Evolutionary conservation across 768 basidiomycete genomes (phyloP).

Genomic region (Xerocomellus dryophilus): DNA sequence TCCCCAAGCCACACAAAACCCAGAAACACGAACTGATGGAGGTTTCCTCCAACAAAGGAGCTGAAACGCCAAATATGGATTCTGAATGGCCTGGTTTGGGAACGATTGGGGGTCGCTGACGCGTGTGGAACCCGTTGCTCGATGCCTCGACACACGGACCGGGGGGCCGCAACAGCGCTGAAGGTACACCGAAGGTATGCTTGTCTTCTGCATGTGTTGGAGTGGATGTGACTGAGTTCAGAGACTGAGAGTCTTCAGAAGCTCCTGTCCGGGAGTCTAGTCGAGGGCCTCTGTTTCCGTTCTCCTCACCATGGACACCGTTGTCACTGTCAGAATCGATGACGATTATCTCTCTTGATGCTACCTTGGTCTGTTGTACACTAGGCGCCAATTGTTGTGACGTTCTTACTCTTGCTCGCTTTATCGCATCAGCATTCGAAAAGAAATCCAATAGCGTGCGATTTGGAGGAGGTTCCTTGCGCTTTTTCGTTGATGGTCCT

Average conservation of each 20-base stretch:
- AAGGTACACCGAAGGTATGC: conserved; percentile 25
- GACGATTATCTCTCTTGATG: conserved; percentile 47
- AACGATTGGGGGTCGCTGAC: not conserved
- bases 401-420: conserved; percentile 18
- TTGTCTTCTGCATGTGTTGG: not conserved
- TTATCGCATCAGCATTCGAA: conserved; percentile 19
- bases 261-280: not conserved
- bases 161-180: conserved; percentile 19
- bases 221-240: not conserved
- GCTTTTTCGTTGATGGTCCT: conserved; percentile 38
- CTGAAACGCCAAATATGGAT: conserved; percentile 20
- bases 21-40: conserved; percentile 13
- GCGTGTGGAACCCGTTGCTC: not conserved
- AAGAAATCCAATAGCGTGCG: conserved; percentile 50
- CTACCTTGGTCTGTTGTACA: not conserved
- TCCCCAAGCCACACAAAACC: not conserved
- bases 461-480: conserved; percentile 30
- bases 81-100: not conserved
- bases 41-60: conserved; percentile 11
- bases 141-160: not conserved
- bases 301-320: not conserved
- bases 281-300: not conserved
- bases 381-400: not conserved
- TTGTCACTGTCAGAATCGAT: conserved; percentile 63
- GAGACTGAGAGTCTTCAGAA: not conserved